Evolutionary conservation across 2,329 filamentous ascomycete genomes (phyloP).

Genomic region (Helotiales sp.): DNA sequence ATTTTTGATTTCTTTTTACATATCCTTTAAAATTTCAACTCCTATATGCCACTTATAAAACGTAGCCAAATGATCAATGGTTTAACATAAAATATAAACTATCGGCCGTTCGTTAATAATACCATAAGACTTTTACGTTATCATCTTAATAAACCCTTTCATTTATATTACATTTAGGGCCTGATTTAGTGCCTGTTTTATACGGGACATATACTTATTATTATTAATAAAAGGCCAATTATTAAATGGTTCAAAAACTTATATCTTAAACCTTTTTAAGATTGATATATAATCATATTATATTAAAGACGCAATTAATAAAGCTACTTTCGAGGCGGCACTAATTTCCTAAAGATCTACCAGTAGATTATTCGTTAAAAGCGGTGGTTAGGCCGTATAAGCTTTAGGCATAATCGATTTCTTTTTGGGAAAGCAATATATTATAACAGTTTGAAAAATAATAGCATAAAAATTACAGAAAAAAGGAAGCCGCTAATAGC

Average conservation of each 20-base stretch:
- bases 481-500: background rate
- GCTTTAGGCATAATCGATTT: background rate
- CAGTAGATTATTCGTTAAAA: background rate
- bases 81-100: background rate
- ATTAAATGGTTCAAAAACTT: background rate
- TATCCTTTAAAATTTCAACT: background rate
- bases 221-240: background rate
- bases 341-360: background rate
- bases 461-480: background rate
- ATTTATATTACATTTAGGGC: background rate
- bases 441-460: background rate
- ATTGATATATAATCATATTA: background rate
- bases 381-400: background rate
- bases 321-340: background rate
- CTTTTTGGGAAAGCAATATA: background rate
- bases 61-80: background rate
- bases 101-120: background rate
- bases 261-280: background rate
- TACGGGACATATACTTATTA: background rate
- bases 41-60: background rate
- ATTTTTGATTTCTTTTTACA: background rate
- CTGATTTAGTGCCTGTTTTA: background rate
- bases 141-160: background rate
- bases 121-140: background rate
- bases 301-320: background rate